Percentiles rank a stretch among this genome's conserved stretches.
phyloP scores from a whole-genome alignment of 441 rosid genomes.

The Melastoma candidum region DNA sequence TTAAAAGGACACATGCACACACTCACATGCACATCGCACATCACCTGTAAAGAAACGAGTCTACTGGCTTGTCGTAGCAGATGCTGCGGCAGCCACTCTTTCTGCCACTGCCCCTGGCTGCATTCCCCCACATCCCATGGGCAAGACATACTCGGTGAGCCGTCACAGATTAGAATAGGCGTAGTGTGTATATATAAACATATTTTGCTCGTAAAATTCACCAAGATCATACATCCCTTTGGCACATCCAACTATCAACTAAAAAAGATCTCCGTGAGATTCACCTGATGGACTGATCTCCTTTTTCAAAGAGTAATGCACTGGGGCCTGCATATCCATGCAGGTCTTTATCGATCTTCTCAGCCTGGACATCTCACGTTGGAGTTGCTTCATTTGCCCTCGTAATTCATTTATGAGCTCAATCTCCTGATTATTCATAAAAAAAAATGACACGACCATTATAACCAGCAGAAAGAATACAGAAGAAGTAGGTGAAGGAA shows the following conservation, averaged over 20 bases:
- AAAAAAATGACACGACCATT: slow-evolving; percentile 1
- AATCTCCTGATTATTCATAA: slow-evolving; percentile 35
- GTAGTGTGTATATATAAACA: too few species aligned
- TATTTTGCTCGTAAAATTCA: too few species aligned
- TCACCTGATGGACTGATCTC: slow-evolving; percentile 22
- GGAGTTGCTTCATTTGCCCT: slow-evolving; percentile 58
- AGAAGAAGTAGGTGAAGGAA: not conserved
- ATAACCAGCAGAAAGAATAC: slow-evolving; percentile 4
- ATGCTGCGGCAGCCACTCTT: slow-evolving; percentile 52
- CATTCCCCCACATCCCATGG: not conserved
- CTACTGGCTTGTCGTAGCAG: slow-evolving; percentile 62
- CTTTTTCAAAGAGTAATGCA: slow-evolving; percentile 32
- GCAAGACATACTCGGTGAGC: too few species aligned
- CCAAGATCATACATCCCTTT: too few species aligned
- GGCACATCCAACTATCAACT: too few species aligned
- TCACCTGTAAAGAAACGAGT: slow-evolving; percentile 70
- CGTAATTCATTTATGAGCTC: slow-evolving; percentile 52
- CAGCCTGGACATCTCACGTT: slow-evolving; percentile 54
- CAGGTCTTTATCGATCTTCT: slow-evolving; percentile 45
- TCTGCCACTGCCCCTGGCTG: slow-evolving; percentile 29
- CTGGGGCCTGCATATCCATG: slow-evolving; percentile 52
- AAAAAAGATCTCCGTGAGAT: too few species aligned
- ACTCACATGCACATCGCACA: too few species aligned
- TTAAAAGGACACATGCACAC: not conserved
- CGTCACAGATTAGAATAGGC: too few species aligned